Base-by-base conservation (phyloP, 495 filamentous ascomycete genomes). In the Aspergillus homomorphus region DNA sequence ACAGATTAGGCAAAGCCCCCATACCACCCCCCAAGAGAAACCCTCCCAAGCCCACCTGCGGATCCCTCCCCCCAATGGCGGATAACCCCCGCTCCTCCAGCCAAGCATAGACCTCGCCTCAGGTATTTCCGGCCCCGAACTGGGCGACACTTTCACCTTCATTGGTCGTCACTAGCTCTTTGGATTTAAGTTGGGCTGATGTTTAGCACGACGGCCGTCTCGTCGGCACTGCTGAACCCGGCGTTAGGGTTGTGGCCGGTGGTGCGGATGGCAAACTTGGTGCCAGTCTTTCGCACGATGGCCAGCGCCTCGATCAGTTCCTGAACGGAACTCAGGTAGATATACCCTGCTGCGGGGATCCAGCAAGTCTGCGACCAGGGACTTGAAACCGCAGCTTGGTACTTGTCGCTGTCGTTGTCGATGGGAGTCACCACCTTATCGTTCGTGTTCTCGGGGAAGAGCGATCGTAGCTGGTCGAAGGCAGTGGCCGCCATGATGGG, bases 101-200 rank as follows among this genome's bases (percentile, higher is more conserved):
- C 8, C 56, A 51, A 14, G 21, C 33, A 53, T 76, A 78, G 0
- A 78, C 70, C 9, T 61, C 59, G 22, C 57, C 63, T 75, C 74
- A 78, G 12, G 56, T 60, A 9, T 59, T 60, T 38, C 77, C 77
- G 8, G 63, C 53, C 4, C 74, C 77, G 14, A 77, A 57, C 6
- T 20, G 52, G 12, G 53, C 51, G 45, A 38, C 20, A 20, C 49
- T n/a, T n/a, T n/a, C n/a, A n/a, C n/a, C 44, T n/a, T 60, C 45
- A 14, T 45, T 23, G 24, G 28, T 30, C 51, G 44, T 45, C 15
- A 45, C 7, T n/a, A 60, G 58, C 24, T 50, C 52, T 30, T 42
- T 56, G 30, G 51, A 51, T 16, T 51, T 43, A 21, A 61, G 19
- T 23, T 48, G 53, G 33, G n/a, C 45, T 30, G 12, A 62, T 55